Percentiles rank a stretch among this genome's conserved stretches.
Evolutionary conservation across 306 rosid genomes (phyloP).

Genomic region (Cicer arietinum): DNA sequence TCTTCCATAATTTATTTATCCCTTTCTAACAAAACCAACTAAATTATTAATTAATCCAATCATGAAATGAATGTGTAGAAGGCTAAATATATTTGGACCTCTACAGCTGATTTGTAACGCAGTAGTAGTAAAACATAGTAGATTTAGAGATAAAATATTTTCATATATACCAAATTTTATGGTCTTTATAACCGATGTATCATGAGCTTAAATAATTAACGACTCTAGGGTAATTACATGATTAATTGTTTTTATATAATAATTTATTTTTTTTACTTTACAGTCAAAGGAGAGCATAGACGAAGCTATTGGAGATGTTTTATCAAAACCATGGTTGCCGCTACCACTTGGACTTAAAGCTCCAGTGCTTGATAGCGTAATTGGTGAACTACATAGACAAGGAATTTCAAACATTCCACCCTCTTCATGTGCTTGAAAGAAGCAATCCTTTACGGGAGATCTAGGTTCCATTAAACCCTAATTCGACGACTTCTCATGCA

Average conservation of each 20-base stretch:
- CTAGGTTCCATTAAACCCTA: constrained; percentile 48
- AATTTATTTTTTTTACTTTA: neutral
- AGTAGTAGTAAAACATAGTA: too few relatives aligned
- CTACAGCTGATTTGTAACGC: too few relatives aligned
- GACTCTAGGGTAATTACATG: too few relatives aligned
- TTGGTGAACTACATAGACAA: constrained; percentile 79
- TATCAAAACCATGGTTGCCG: constrained; percentile 88
- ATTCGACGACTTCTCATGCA: constrained; percentile 68
- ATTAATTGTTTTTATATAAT: neutral
- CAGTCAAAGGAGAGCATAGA: constrained; percentile 95
- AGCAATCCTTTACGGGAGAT: neutral
- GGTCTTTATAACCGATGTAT: too few relatives aligned
- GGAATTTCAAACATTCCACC: constrained; percentile 86
- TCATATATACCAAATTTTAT: too few relatives aligned
- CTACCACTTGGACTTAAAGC: constrained; percentile 90
- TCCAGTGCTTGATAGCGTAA: constrained; percentile 72
- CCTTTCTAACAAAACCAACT: too few relatives aligned
- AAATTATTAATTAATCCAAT: too few relatives aligned
- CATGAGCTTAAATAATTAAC: too few relatives aligned
- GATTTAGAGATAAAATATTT: too few relatives aligned
- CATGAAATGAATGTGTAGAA: too few relatives aligned
- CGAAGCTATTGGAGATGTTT: constrained; percentile 82
- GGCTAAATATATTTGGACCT: too few relatives aligned
- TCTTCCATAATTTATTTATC: too few relatives aligned
- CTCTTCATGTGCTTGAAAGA: constrained; percentile 55